These are phyloP conservation scores for Globisporangium radiosum DNA, from an alignment of 352 stramenopile genomes.

Conservation along the genomic window DNA sequence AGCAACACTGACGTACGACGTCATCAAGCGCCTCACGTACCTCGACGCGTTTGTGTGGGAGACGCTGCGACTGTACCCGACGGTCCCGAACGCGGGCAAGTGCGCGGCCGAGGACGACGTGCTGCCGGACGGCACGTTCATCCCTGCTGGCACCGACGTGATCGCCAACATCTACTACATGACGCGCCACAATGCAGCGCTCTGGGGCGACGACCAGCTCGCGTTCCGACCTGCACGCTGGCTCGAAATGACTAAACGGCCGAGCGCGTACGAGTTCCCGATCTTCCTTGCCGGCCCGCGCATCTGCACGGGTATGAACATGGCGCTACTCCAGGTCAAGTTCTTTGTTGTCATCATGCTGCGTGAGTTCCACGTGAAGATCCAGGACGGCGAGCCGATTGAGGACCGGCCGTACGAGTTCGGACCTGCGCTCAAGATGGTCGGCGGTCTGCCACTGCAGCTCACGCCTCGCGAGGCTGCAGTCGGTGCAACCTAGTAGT, in stretches of 20 bases:
- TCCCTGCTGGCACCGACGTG: constrained; percentile 13
- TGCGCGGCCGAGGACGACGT: constrained; percentile 22
- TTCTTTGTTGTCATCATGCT: constrained; percentile 48
- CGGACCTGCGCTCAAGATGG: constrained; percentile 54
- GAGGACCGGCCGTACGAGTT: constrained; percentile 42
- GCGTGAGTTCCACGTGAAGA: constrained; percentile 35
- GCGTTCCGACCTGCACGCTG: constrained; percentile 7
- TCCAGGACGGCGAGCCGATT: constrained; percentile 23
- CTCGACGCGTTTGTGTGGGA: constrained; percentile 7
- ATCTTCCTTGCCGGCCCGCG: constrained; percentile 68
- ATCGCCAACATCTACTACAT: background rate
- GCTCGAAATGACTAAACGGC: constrained; percentile 15
- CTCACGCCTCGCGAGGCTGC: constrained; percentile 19
- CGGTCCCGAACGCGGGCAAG: constrained; percentile 29
- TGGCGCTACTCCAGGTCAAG: constrained; percentile 65
- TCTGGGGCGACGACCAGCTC: constrained; percentile 13
- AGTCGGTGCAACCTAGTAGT: background rate
- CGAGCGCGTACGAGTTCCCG: constrained; percentile 70
- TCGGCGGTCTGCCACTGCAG: constrained; percentile 34
- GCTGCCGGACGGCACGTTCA: constrained; percentile 31
- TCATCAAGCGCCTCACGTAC: constrained; percentile 28
- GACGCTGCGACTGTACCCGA: constrained; percentile 19
- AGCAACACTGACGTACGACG: constrained; percentile 14
- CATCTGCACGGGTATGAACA: constrained; percentile 69
- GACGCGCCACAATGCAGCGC: constrained; percentile 3